Base-by-base conservation (phyloP, 2,329 filamentous ascomycete species). In the Atkinsonella hypoxylon region DNA sequence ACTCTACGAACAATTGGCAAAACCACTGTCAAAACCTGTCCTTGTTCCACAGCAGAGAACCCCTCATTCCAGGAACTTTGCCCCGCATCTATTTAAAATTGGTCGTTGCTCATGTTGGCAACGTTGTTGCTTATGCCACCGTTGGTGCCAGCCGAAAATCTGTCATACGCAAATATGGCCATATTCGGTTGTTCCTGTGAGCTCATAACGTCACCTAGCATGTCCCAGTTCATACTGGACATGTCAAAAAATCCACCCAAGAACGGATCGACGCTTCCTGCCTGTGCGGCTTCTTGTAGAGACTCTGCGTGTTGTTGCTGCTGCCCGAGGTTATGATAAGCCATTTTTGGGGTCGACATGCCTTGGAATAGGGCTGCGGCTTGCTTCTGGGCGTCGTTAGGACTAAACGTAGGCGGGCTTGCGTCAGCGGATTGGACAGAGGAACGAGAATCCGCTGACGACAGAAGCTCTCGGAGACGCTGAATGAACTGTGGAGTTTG, bases 401-500 rank as follows among this genome's bases (percentile, higher is more conserved):
- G 47, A 15, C 22, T 47, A 40, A 39, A 40, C 10, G 36, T 18
- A 1, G 46, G n/a, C 13, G 50, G 39, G 13, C 43, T 41, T 11
- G 22, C 17, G 11, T 17, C 39, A 9, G 43, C n/a, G 4, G 62
- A 61, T 38, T 58, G 61, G 5, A 59, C 58, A 4, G 65, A 66
- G 6, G 61, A 60, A 17, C 62, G 61, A 4, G 58, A 58, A 9
- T 77, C 66, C 64, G 63, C 36, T 60, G 57, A 59, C 8, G 73
- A 71, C 22, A 78, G 60, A 18, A 67, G 56, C 1, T 67, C 61
- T 41, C 68, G 70, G 11, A 81, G 64, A 39, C 65, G 71, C 17
- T 62, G 57, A 38, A 81, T 69, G 45, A 70, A 79, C 4, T 56
- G 56, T 0, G 77, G 77, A 15, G 64, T 66, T 15, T 72, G 63